Percentiles rank a stretch among this genome's conserved stretches.
Evolutionary conservation across 1,284 basidiomycete genomes (phyloP).

Genomic region (Tylopilus sp.): DNA sequence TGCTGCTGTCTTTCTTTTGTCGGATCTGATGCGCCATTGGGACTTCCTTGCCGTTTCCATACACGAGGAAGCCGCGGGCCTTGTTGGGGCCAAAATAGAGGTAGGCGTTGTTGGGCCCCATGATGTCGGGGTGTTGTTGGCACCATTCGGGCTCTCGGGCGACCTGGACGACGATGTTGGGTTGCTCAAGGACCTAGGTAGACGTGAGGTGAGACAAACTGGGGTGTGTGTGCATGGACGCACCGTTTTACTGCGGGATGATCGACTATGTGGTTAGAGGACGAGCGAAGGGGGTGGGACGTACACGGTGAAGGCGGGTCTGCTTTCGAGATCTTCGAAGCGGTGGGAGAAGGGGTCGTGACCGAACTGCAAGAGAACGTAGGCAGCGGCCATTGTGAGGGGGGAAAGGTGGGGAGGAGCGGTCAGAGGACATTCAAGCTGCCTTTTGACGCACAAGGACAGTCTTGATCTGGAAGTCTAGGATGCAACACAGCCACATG

Average conservation of each 20-base stretch:
- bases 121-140: conserved; percentile 57
- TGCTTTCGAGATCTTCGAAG: conserved; percentile 60
- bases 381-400: conserved; percentile 37
- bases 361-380: conserved; percentile 60
- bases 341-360: conserved; percentile 55
- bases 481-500: conserved; percentile 32
- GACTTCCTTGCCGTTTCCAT: conserved; percentile 57
- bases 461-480: conserved; percentile 31
- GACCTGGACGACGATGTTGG: conserved; percentile 60
- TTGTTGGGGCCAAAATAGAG: conserved; percentile 67
- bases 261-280: conserved; percentile 11
- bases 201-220: background rate
- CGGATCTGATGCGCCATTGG: conserved; percentile 55
- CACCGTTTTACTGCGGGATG: conserved; percentile 17
- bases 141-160: conserved; percentile 62
- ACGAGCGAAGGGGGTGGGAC: conserved; percentile 26
- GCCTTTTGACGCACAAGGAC: conserved; percentile 36
- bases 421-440: conserved; percentile 13
- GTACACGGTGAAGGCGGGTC: conserved; percentile 63
- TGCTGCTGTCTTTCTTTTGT: conserved; percentile 55
- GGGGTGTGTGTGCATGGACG: background rate
- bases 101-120: conserved; percentile 67
- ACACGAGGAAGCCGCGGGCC: conserved; percentile 58
- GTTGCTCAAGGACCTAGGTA: conserved; percentile 46
- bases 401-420: conserved; percentile 17